Percentiles rank a stretch among this genome's conserved stretches.
These are phyloP conservation scores for Passalora sequoiae DNA, from an alignment of 2,329 filamentous ascomycete genomes.

Conservation along the genomic window DNA sequence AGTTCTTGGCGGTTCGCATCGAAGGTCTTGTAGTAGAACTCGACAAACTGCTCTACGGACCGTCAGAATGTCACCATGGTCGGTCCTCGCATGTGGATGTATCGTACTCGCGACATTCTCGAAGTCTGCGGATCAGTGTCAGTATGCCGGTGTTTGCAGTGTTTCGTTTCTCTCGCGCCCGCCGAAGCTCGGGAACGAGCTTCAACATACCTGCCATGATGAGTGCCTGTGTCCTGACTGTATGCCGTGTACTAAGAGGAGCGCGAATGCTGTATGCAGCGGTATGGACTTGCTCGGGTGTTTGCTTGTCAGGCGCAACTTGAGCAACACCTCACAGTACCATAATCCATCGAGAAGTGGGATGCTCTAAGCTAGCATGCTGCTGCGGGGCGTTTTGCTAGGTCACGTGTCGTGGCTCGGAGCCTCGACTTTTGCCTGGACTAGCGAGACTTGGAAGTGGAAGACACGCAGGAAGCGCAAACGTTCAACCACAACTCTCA, in stretches of 20 bases:
- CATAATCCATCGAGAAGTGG: background rate
- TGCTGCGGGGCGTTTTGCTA: background rate
- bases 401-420: background rate
- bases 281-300: background rate
- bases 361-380: too few species aligned
- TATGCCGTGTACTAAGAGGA: background rate
- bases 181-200: background rate
- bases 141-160: background rate
- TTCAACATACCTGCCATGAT: constrained; percentile 23
- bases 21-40: constrained; percentile 88
- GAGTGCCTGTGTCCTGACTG: too few species aligned
- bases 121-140: constrained; percentile 26
- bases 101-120: constrained; percentile 31
- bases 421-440: too few species aligned
- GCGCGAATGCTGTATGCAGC: background rate
- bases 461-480: background rate
- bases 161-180: too few species aligned
- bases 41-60: constrained; percentile 71
- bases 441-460: too few species aligned
- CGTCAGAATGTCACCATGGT: constrained; percentile 4
- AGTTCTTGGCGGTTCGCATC: constrained; percentile 65
- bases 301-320: constrained; percentile 1
- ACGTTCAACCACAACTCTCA: background rate
- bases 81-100: background rate
- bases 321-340: background rate